Evolutionary conservation across 306 rosid species (phyloP).

Genomic region (Gillenia trifoliata): DNA sequence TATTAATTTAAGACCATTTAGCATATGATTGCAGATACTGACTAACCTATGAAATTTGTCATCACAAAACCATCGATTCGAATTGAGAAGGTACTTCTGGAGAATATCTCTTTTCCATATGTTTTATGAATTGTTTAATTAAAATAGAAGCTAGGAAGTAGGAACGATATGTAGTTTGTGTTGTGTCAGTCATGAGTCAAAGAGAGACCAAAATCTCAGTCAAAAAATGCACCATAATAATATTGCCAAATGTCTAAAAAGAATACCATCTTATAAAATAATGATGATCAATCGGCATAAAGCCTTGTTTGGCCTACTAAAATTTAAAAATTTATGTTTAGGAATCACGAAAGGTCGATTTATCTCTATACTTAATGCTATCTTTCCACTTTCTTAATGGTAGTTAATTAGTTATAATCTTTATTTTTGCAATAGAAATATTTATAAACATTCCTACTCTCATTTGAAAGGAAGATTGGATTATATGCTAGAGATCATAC

Average conservation of each 20-base stretch:
- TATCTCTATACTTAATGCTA: not conserved
- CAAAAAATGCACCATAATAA: not conserved
- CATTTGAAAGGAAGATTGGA: not conserved
- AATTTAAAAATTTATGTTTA: not conserved
- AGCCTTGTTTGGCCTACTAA: constrained; percentile 8
- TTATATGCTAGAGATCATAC: not conserved
- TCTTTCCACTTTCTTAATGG: not conserved
- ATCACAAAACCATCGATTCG: not conserved
- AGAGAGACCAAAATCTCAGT: constrained; percentile 2
- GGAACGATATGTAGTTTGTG: not conserved
- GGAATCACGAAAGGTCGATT: not conserved
- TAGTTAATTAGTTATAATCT: not conserved
- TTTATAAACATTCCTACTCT: not conserved
- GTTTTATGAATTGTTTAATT: not conserved
- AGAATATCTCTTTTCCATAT: not conserved
- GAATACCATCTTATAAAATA: not conserved
- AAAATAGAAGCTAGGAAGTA: not conserved
- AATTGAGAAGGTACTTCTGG: not conserved
- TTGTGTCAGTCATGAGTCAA: constrained; percentile 3
- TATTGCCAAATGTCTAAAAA: constrained; percentile 13
- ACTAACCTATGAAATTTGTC: not conserved
- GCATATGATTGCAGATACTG: constrained; percentile 4
- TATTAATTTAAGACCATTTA: not conserved
- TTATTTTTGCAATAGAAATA: not conserved
- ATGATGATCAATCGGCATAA: not conserved